A percentile compares a stretch with the other conserved stretches of the same genome.
These are phyloP conservation scores for Rubus parviflorus DNA, from an alignment of 306 rosid genomes.

Conservation along the genomic window DNA sequence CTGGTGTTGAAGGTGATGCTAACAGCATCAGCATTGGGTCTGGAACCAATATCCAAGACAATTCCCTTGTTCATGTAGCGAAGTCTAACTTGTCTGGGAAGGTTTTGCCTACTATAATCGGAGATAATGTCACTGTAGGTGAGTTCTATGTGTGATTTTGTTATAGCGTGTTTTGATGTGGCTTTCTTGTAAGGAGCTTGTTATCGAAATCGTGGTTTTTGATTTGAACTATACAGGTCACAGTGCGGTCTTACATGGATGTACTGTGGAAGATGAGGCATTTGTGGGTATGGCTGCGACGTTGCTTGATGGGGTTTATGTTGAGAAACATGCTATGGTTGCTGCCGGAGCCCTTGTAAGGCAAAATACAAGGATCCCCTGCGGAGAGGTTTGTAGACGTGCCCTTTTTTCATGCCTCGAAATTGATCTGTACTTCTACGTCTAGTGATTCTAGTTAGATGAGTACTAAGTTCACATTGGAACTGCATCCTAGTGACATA, in stretches of 20 bases:
- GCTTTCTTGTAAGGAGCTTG: slow-evolving; percentile 25
- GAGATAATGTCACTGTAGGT: slow-evolving; percentile 96
- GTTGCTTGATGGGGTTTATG: slow-evolving; percentile 84
- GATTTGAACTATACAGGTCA: slow-evolving; percentile 55
- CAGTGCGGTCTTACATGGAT: slow-evolving; percentile 88
- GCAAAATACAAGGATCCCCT: slow-evolving; percentile 88
- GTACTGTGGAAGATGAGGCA: slow-evolving; percentile 95
- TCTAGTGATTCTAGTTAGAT: neutral
- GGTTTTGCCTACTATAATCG: slow-evolving; percentile 83
- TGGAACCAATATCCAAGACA: slow-evolving; percentile 95
- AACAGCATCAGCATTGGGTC: slow-evolving; percentile 86
- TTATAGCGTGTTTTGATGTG: slow-evolving; percentile 20
- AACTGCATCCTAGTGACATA: neutral
- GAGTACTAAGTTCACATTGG: neutral
- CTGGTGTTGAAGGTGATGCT: slow-evolving; percentile 64
- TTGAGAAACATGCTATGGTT: slow-evolving; percentile 93
- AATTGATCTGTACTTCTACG: neutral
- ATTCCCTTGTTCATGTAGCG: slow-evolving; percentile 89
- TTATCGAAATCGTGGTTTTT: slow-evolving; percentile 10
- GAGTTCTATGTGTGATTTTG: slow-evolving; percentile 40
- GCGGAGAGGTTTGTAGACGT: slow-evolving; percentile 73
- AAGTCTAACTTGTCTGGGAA: slow-evolving; percentile 87
- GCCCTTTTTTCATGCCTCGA: neutral
- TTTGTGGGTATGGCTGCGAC: slow-evolving; percentile 97
- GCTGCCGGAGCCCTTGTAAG: slow-evolving; percentile 96